Percentiles rank a stretch among this genome's conserved stretches.
Conservation (phyloP, 2,329 filamentous ascomycete genomes). For the Penicillium sp. region DNA sequence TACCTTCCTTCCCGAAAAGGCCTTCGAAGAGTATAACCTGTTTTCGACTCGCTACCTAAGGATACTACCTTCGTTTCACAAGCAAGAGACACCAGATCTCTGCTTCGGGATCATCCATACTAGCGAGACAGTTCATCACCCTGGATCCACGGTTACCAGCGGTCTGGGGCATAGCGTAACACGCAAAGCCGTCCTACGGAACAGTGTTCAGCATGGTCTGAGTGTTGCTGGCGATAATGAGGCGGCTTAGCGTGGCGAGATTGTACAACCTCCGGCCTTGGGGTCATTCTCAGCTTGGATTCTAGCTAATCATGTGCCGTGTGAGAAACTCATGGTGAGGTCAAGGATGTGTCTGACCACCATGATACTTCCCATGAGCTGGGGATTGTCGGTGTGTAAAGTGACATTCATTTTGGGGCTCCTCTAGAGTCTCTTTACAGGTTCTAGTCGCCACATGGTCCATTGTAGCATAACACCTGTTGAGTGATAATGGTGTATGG, state of each 20-base stretch:
- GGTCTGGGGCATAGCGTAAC: constrained; percentile 17
- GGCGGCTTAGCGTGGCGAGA: constrained; percentile 15
- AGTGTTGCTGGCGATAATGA: neutral
- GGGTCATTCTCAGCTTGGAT: neutral
- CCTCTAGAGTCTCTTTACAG: neutral
- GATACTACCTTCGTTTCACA: constrained; percentile 9
- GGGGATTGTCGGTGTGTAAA: constrained; percentile 1
- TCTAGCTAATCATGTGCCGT: neutral
- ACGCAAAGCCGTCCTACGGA: constrained; percentile 8
- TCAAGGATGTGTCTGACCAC: constrained; percentile 9
- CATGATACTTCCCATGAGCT: neutral
- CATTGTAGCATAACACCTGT: neutral
- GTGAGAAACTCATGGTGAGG: neutral
- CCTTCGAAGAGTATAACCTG: neutral
- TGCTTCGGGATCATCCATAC: constrained; percentile 10
- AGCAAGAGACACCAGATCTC: neutral
- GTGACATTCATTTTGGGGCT: neutral
- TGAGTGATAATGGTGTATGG: no score
- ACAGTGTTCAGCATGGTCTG: neutral
- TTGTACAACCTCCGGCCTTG: constrained; percentile 13
- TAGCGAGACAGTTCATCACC: neutral
- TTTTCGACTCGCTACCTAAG: neutral
- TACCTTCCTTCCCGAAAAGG: neutral
- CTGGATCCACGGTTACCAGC: constrained; percentile 21
- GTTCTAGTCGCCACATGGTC: no score